phyloP scores from a whole-genome alignment of 257 asterid species.

The Linaria vulgaris region DNA sequence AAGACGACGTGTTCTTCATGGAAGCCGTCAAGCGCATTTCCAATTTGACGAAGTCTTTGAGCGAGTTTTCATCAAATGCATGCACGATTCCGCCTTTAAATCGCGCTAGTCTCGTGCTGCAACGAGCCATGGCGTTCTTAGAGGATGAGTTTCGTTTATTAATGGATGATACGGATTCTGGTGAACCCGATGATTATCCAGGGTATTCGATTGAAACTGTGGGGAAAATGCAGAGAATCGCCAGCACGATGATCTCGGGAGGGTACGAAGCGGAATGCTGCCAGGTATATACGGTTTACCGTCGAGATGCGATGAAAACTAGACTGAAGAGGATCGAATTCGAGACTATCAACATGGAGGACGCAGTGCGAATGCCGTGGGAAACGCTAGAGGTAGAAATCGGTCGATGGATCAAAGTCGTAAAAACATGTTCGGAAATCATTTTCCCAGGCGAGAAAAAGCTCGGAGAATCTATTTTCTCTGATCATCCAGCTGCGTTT shows the following conservation, averaged over 20 bases:
- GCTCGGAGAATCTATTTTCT: conserved; percentile 54
- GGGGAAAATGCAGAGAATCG: conserved; percentile 49
- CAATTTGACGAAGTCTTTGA: conserved; percentile 37
- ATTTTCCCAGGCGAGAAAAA: conserved; percentile 62
- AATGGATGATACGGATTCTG: conserved; percentile 41
- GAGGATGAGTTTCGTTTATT: conserved; percentile 68
- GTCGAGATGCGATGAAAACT: conserved; percentile 49
- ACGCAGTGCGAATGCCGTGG: conserved; percentile 64
- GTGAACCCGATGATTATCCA: conserved; percentile 38
- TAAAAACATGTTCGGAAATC: conserved; percentile 40
- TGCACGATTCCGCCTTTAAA: conserved; percentile 35
- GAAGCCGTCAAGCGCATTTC: conserved; percentile 57
- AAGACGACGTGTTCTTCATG: conserved; percentile 53
- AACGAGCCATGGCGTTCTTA: conserved; percentile 64
- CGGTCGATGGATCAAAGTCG: conserved; percentile 60
- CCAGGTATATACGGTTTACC: conserved; percentile 58
- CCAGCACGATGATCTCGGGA: conserved; percentile 51
- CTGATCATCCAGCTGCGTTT: conserved; percentile 36
- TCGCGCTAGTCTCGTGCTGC: conserved; percentile 53
- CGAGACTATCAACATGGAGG: conserved; percentile 71
- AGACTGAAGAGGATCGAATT: conserved; percentile 54
- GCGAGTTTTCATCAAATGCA: conserved; percentile 44
- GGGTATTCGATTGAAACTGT: conserved; percentile 43
- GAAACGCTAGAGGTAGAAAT: conserved; percentile 67
- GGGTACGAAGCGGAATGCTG: conserved; percentile 77